These are phyloP conservation scores for Skeletonema menzelii DNA, from an alignment of 108 stramenopile species.

Conservation along the genomic window DNA sequence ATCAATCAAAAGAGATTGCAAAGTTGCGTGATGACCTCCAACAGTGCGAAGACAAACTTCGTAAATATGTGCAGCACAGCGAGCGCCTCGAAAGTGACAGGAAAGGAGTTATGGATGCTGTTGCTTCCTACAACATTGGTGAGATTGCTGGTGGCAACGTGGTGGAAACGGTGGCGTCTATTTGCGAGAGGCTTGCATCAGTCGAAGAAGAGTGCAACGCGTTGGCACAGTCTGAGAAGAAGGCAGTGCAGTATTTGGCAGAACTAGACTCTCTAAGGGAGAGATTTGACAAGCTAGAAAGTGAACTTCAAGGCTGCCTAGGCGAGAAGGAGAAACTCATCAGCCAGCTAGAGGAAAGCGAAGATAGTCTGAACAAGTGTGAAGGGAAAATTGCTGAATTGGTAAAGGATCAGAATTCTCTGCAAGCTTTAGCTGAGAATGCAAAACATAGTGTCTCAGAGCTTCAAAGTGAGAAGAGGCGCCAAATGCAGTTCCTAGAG, in stretches of 20 bases:
- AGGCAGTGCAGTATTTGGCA: slow-evolving; percentile 37
- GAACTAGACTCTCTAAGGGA: slow-evolving; percentile 53
- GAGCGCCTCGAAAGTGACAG: slow-evolving; percentile 80
- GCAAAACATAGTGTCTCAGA: slow-evolving; percentile 31
- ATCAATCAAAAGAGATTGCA: slow-evolving; percentile 41
- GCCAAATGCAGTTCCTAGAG: slow-evolving; percentile 74
- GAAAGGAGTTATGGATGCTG: slow-evolving; percentile 52
- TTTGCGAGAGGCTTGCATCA: slow-evolving; percentile 66
- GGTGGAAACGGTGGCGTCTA: slow-evolving; percentile 51
- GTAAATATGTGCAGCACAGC: slow-evolving; percentile 77
- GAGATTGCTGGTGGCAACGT: slow-evolving; percentile 60
- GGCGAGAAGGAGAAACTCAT: slow-evolving; percentile 38
- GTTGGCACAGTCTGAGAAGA: slow-evolving; percentile 41
- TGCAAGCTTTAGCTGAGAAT: slow-evolving; percentile 23
- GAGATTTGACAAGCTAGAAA: slow-evolving; percentile 43
- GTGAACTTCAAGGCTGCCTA: slow-evolving; percentile 23
- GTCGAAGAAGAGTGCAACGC: slow-evolving; percentile 68
- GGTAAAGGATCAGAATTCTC: slow-evolving; percentile 34
- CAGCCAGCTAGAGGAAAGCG: slow-evolving; percentile 38
- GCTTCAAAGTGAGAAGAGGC: slow-evolving; percentile 53
- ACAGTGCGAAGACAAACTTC: slow-evolving; percentile 75
- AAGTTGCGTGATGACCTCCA: slow-evolving; percentile 67
- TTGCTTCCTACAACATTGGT: slow-evolving; percentile 37
- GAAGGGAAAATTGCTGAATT: slow-evolving; percentile 48
- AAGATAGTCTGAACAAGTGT: slow-evolving; percentile 40